phyloP scores from a whole-genome alignment of 192 early-diverging fungal genomes.

The Blastocladiella britannica region DNA sequence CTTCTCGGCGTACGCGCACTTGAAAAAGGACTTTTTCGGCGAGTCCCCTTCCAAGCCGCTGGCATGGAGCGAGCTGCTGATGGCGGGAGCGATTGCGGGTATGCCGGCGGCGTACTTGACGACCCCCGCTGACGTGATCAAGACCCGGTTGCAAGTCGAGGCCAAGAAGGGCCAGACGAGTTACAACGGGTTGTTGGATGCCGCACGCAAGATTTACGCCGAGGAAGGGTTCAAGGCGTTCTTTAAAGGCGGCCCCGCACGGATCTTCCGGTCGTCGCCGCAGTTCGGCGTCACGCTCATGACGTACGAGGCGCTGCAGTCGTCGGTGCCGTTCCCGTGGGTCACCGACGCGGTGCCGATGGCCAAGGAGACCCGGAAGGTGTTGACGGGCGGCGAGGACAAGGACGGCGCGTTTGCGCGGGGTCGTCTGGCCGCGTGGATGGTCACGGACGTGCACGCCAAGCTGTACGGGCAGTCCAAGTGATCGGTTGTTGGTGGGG shows the following conservation, averaged over 20 bases:
- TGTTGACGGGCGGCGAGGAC: too few species aligned
- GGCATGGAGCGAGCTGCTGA: conserved; percentile 42
- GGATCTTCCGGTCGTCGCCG: conserved; percentile 83
- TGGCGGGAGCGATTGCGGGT: conserved; percentile 81
- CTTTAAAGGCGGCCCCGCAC: conserved; percentile 87
- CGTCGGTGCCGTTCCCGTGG: conserved; percentile 28
- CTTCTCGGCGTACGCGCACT: conserved; percentile 90
- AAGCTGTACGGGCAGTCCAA: too few species aligned
- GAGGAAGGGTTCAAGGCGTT: conserved; percentile 90
- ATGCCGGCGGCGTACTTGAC: conserved; percentile 94
- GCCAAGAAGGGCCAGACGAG: conserved; percentile 69
- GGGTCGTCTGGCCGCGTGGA: too few species aligned
- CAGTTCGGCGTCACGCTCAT: conserved; percentile 95
- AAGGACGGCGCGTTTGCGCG: too few species aligned
- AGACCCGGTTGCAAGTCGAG: conserved; percentile 88
- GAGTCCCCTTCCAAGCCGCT: conserved; percentile 60
- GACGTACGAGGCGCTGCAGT: conserved; percentile 74
- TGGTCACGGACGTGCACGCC: too few species aligned
- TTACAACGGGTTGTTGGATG: conserved; percentile 70
- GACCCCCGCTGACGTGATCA: conserved; percentile 95
- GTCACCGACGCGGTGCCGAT: too few species aligned
- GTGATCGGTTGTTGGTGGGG: too few species aligned
- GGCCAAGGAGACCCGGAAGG: too few species aligned
- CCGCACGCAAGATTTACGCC: conserved; percentile 58
- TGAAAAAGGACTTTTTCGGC: conserved; percentile 79